Evolutionary conservation across 2,329 filamentous ascomycete genomes (phyloP), one percentile per base, ranked within the genome.

Genomic region (Bimuria novae-zelandiae): DNA sequence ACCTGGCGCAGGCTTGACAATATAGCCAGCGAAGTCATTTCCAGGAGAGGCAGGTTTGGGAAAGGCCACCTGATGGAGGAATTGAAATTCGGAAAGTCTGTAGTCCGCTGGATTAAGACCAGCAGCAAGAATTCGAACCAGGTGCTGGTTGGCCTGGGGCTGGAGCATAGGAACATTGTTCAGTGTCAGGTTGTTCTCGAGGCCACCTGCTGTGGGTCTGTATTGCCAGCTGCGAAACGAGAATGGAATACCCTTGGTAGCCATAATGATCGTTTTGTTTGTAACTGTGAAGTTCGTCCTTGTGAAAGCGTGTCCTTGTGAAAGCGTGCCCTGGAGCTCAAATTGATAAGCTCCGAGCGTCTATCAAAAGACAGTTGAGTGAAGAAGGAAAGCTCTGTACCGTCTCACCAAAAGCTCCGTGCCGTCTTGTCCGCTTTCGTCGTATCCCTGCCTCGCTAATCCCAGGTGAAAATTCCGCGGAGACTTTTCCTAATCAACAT

Each of bases 41-140:
- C 76, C 76, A 0, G 76, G 76, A 2, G 72, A 77, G 22, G 76
- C 76, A 32, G 81, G 80, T 40, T 64, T 67, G 41, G 35, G 56
- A 25, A 75, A 52, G n/a, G 71, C 43, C 32, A 71, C 46, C 19
- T 68, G 69, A 12, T 76, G 68, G 7, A 81, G 39, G 5, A 76
- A 21, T 0, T 77, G 65, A 43, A 79, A 69, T 63, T 86, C 83
- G 19, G 80, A 74, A 2, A 82, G 56, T 68, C 86, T 87, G 77
- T 83, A 82, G 76, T 88, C 85, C n/a, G 80, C 80, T 0, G 84
- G 84, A 69, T 87, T 87, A 52, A 86, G 64, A 29, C 30, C 30
- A 22, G 53, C 42, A 23, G 37, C 45, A 40, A 49, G 32, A 30
- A 55, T 47, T 40, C 44, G 46, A 51, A 59, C 54, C 16, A 56